Evolutionary conservation across 1,284 basidiomycete species (phyloP).

Genomic region (Ustilago cynodontis): DNA sequence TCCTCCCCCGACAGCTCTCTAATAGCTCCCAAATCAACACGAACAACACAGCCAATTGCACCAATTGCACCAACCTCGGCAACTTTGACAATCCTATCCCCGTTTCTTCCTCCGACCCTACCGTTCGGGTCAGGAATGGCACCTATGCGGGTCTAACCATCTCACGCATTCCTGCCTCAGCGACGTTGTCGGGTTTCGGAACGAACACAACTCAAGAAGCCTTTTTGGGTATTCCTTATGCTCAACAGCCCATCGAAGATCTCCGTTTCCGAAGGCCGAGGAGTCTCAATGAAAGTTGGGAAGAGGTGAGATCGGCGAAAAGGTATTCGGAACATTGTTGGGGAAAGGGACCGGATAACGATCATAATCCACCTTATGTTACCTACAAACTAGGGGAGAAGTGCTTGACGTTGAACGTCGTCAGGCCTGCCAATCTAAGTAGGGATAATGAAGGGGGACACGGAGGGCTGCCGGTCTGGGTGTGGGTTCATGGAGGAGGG

Average conservation of each 20-base stretch:
- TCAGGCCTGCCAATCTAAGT: conserved; percentile 15
- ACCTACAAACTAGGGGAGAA: conserved; percentile 45
- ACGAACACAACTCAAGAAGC: conserved; percentile 26
- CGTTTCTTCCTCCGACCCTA: conserved; percentile 22
- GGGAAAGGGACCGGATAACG: conserved; percentile 24
- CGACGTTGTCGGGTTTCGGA: conserved; percentile 31
- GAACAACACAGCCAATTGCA: conserved; percentile 38
- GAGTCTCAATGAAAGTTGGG: conserved; percentile 22
- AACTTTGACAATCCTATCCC: conserved; percentile 39
- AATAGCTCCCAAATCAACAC: conserved; percentile 20
- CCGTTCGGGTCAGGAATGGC: conserved; percentile 27
- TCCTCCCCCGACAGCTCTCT: background rate
- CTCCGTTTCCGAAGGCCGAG: conserved; percentile 21
- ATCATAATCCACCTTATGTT: conserved; percentile 37
- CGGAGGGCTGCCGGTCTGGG: conserved; percentile 28
- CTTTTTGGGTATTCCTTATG: conserved; percentile 49
- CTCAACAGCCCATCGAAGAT: conserved; percentile 26
- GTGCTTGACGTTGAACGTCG: conserved; percentile 48
- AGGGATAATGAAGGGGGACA: background rate
- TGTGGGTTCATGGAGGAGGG: conserved; percentile 46
- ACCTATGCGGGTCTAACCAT: conserved; percentile 41
- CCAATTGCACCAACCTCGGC: conserved; percentile 45
- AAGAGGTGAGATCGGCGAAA: conserved; percentile 25
- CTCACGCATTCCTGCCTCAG: conserved; percentile 13
- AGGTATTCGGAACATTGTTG: conserved; percentile 37